Conservation (phyloP, 2,329 filamentous ascomycete genomes). For the Penicillium sp. region DNA sequence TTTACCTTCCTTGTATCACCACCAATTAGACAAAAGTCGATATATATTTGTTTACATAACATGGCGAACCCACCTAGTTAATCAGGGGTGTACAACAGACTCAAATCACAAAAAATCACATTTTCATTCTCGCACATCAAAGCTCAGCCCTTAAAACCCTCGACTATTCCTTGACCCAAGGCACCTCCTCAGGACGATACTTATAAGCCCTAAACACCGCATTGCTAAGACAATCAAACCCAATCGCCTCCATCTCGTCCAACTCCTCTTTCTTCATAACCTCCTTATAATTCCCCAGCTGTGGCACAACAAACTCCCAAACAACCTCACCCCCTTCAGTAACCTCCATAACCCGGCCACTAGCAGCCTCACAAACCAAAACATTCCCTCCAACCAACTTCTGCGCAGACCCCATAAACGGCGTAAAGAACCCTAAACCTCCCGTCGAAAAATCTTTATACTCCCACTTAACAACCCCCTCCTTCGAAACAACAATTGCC, state of each 20-base stretch:
- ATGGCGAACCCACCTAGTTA: neutral
- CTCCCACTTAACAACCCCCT: conserved; percentile 47
- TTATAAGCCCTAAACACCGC: conserved; percentile 49
- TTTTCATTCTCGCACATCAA: neutral
- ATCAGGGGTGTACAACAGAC: neutral
- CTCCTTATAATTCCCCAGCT: conserved; percentile 42
- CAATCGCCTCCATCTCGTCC: conserved; percentile 39
- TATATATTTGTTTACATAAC: neutral
- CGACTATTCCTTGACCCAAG: conserved; percentile 35
- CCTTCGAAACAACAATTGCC: conserved; percentile 43
- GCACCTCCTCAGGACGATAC: conserved; percentile 44
- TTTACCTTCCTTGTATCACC: conserved; percentile 12
- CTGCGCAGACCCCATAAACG: conserved; percentile 51
- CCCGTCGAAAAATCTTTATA: conserved; percentile 41
- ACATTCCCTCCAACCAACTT: conserved; percentile 45
- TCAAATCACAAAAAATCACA: neutral
- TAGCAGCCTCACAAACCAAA: conserved; percentile 45
- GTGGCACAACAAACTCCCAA: conserved; percentile 48
- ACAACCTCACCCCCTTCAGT: conserved; percentile 42
- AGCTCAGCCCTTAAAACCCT: neutral
- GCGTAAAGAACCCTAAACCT: conserved; percentile 46
- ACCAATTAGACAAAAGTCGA: conserved; percentile 14
- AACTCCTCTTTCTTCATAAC: conserved; percentile 22
- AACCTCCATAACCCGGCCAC: conserved; percentile 43
- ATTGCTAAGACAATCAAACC: conserved; percentile 45